Conservation (phyloP, 2,329 filamentous ascomycete genomes). For the Neobulgaria alba region DNA sequence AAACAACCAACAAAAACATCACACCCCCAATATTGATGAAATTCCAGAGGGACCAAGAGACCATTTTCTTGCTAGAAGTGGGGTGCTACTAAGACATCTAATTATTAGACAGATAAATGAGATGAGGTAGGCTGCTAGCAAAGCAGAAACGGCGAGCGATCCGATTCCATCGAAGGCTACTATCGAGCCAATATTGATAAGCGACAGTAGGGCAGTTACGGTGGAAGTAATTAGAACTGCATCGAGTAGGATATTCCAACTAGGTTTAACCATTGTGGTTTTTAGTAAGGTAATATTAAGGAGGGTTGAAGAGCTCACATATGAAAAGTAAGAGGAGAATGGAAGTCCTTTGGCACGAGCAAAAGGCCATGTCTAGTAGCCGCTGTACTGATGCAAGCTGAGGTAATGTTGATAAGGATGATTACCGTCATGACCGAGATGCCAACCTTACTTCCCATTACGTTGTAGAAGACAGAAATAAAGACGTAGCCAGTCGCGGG, state of each 20-base stretch:
- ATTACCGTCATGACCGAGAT: conserved; percentile 39
- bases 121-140: too few species aligned
- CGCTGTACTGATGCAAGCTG: conserved; percentile 30
- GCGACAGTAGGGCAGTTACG: conserved; percentile 16
- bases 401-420: conserved; percentile 32
- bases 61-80: too few species aligned
- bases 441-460: conserved; percentile 35
- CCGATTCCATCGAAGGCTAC: neutral
- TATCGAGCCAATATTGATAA: too few species aligned
- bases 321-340: conserved; percentile 30
- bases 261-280: too few species aligned
- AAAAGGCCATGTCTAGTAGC: conserved; percentile 35
- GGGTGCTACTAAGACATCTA: too few species aligned
- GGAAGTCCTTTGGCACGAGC: conserved; percentile 37
- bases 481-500: conserved; percentile 37
- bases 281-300: conserved; percentile 1
- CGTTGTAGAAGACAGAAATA: conserved; percentile 44
- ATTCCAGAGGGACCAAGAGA: too few species aligned
- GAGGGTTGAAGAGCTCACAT: conserved; percentile 17
- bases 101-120: too few species aligned
- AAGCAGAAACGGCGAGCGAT: too few species aligned
- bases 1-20: conserved; percentile 34
- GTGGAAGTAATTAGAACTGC: conserved; percentile 1
- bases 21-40: neutral
- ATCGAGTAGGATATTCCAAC: conserved; percentile 11